Evolutionary conservation across 1,284 basidiomycete species (phyloP), one percentile per base, ranked within the genome.

Genomic region (Cutaneotrichosporon sp.): DNA sequence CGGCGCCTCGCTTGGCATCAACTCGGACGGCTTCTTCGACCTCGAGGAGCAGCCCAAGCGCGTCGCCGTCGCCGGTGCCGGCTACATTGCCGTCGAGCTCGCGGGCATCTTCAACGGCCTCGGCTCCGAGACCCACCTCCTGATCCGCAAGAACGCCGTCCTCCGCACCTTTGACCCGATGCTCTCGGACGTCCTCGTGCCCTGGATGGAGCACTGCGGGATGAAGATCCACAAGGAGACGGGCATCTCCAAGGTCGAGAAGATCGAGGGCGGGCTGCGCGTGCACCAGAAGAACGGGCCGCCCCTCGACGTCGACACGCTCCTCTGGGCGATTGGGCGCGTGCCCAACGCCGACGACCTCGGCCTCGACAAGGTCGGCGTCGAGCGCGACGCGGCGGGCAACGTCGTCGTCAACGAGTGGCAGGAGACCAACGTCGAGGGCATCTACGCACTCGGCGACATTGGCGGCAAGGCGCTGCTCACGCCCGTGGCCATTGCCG

Each of bases 401-500:
- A 86, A 97, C 74, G 84, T 99, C 60, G 71, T 89, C 34, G 92
- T 94, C 43, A 92, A 99, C 81, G 90, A 95, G 74, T 97, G 87
- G 77, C 95, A 99, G 82, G 87, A 88, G 73, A 87, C 92, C 54
- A 87, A 81, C 64, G 85, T 94, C 18, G 81, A 84, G 20, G 84
- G 86, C 59, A 83, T 99, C 68, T 89, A 85, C 57, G 87, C 93
- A 4, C 88, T 99, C 63, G 97, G 95, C 10, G 95, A 99, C 76
- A 91, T 95, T 16, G 86, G 87, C 67, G 95, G 95, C 64, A 95
- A 95, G 80, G 91, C 87, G 25, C 82, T 95, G 27, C 84, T 99
- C 64, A 99, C 95, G 1, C 95, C 97, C n/a, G 97, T 99, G 7
- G 97, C 95, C 24, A 97, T 99, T 65, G 95, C 95, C 53, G 97